phyloP scores from a whole-genome alignment of 805 yeast genomes.

The Isabelozyma heimii region DNA sequence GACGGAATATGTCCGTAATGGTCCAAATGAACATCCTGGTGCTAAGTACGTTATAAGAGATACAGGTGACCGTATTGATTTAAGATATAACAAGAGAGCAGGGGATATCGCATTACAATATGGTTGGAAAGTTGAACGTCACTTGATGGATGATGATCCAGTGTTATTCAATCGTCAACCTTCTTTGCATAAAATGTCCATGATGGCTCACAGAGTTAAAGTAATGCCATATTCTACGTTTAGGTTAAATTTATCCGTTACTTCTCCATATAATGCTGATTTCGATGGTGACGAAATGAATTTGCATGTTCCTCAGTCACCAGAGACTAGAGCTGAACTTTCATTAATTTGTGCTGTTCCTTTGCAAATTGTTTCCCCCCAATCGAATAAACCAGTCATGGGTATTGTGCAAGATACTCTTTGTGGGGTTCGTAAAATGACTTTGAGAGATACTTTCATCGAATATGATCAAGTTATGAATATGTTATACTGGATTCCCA shows the following conservation, averaged over 20 bases:
- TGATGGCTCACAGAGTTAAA: conserved; percentile 99
- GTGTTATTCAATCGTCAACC: conserved; percentile 99
- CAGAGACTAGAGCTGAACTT: conserved; percentile 95
- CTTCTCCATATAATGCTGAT: conserved; percentile 99
- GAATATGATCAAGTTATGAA: conserved; percentile 95
- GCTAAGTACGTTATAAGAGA: conserved; percentile 98
- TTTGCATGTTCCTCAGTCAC: conserved; percentile 97
- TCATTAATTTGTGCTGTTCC: conserved; percentile 97
- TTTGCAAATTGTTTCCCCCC: conserved; percentile 95
- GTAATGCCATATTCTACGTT: conserved; percentile 99
- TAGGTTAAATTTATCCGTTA: conserved; percentile 92
- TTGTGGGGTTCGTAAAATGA: conserved; percentile 96
- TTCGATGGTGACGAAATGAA: conserved; percentile 99
- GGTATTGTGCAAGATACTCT: conserved; percentile 99
- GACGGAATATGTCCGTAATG: conserved; percentile 92
- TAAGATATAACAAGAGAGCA: conserved; percentile 95
- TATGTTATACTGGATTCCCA: conserved; percentile 95
- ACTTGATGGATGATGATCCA: conserved; percentile 95
- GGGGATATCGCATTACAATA: conserved; percentile 97
- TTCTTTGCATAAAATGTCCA: conserved; percentile 97
- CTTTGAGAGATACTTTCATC: conserved; percentile 82
- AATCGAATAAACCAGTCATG: conserved; percentile 98
- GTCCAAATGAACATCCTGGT: conserved; percentile 99
- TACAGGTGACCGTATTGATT: conserved; percentile 97
- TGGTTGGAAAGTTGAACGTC: conserved; percentile 99